Conservation (phyloP, 2,329 filamentous ascomycete species). For the Pyrenophora teres region DNA sequence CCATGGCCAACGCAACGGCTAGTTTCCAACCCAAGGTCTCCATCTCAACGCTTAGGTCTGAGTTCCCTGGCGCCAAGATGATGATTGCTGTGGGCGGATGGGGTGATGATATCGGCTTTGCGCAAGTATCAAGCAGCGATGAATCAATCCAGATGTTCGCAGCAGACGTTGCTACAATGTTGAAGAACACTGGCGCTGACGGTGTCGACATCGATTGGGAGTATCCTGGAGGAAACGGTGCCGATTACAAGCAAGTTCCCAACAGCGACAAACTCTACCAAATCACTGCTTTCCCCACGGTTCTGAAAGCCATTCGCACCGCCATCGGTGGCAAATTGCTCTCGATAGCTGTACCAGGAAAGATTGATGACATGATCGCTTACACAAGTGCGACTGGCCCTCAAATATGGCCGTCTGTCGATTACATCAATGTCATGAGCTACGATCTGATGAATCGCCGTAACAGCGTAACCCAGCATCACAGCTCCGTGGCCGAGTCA, state of each 20-base stretch:
- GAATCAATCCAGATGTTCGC: constrained; percentile 63
- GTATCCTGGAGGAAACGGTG: constrained; percentile 66
- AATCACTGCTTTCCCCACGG: constrained; percentile 64
- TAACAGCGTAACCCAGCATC: constrained; percentile 66
- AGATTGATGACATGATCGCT: constrained; percentile 66
- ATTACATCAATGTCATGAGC: constrained; percentile 73
- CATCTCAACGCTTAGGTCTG: constrained; percentile 56
- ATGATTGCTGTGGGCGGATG: constrained; percentile 76
- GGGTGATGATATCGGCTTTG: constrained; percentile 70
- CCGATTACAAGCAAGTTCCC: constrained; percentile 67
- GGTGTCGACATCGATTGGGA: constrained; percentile 73
- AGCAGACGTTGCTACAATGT: constrained; percentile 66
- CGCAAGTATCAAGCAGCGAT: constrained; percentile 58
- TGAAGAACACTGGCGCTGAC: constrained; percentile 66
- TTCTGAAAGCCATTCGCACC: constrained; percentile 63
- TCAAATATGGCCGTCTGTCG: constrained; percentile 63
- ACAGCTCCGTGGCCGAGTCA: constrained; percentile 65
- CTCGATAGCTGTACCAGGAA: constrained; percentile 68
- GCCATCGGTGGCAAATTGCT: constrained; percentile 66
- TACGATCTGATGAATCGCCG: constrained; percentile 75
- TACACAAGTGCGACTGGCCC: constrained; percentile 63
- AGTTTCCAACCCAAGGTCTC: constrained; percentile 60
- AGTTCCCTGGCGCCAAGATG: constrained; percentile 65
- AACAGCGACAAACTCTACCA: constrained; percentile 65
- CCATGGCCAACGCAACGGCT: constrained; percentile 49